Conservation (phyloP, 2,329 filamentous ascomycete species). For the Orbilia oligospora region DNA sequence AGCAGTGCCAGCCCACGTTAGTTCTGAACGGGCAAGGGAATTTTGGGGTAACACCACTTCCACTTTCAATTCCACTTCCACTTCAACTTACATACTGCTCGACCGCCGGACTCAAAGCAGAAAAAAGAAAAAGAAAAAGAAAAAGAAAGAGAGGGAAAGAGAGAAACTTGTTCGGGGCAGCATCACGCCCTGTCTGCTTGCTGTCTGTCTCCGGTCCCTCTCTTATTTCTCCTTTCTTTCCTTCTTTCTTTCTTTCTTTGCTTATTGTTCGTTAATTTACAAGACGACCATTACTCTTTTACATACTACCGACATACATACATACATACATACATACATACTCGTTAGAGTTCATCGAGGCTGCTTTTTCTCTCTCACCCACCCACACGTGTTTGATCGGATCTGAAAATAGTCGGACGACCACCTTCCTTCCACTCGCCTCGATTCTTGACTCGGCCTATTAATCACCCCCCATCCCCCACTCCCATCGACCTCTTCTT, state of each 20-base stretch:
- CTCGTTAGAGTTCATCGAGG: slow-evolving; percentile 17
- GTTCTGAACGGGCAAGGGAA: slow-evolving; percentile 14
- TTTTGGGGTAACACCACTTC: slow-evolving; percentile 56
- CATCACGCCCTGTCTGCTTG: no score
- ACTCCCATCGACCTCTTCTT: slow-evolving; percentile 25
- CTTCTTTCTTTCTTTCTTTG: slow-evolving; percentile 10
- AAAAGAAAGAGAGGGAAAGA: no score
- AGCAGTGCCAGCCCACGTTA: slow-evolving; percentile 29
- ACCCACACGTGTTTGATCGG: slow-evolving; percentile 42
- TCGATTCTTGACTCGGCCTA: slow-evolving; percentile 41
- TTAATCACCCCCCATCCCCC: slow-evolving; percentile 36
- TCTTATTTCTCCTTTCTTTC: neutral
- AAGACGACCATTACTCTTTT: neutral
- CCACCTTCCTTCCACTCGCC: slow-evolving; percentile 58
- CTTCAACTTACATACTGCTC: no score
- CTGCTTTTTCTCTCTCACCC: neutral
- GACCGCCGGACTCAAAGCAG: slow-evolving; percentile 26
- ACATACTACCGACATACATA: no score
- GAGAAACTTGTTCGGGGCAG: no score
- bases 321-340: no score
- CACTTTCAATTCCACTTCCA: no score
- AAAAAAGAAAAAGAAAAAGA: slow-evolving; percentile 33
- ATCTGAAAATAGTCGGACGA: slow-evolving; percentile 54
- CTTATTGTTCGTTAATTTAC: slow-evolving; percentile 29
- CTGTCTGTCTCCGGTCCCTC: slow-evolving; percentile 2